A percentile compares a stretch with the other conserved stretches of the same genome.
Evolutionary conservation across 192 early-diverging fungal genomes (phyloP).

Genomic region (Funneliformis mosseae): DNA sequence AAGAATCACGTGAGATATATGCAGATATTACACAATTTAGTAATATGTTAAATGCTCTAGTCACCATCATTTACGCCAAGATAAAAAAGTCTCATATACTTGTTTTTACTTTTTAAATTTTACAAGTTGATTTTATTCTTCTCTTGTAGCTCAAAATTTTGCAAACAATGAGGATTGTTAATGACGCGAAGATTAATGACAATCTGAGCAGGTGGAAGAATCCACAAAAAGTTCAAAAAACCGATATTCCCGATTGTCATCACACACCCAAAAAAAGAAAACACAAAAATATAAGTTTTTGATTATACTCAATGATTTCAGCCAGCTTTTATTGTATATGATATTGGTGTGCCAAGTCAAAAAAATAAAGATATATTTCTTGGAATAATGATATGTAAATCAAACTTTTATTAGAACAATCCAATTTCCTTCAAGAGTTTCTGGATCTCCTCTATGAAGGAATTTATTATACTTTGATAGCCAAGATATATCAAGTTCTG

Average conservation of each 20-base stretch:
- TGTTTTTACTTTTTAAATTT: not conserved
- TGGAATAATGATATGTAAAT: too few species aligned
- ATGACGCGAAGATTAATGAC: not conserved
- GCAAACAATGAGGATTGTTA: conserved; percentile 10
- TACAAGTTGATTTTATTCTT: not conserved
- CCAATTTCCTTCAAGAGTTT: too few species aligned
- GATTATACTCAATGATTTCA: too few species aligned
- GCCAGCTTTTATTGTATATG: too few species aligned
- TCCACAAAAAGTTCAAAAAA: not conserved
- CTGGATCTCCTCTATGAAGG: too few species aligned
- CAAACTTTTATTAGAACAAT: too few species aligned
- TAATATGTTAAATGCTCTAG: conserved; percentile 16
- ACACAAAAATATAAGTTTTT: too few species aligned
- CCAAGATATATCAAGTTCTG: too few species aligned
- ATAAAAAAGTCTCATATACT: conserved; percentile 1
- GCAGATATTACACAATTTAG: conserved; percentile 6
- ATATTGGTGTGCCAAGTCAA: too few species aligned
- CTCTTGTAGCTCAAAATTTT: conserved; percentile 30
- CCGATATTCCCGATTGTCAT: conserved; percentile 23
- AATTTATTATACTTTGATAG: too few species aligned
- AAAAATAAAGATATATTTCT: too few species aligned
- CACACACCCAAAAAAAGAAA: conserved; percentile 22
- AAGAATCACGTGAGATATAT: conserved; percentile 16
- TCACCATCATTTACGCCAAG: too few species aligned
- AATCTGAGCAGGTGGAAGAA: conserved; percentile 21